Conservation (phyloP, 2,329 filamentous ascomycete species). For the Neurospora sp. region DNA sequence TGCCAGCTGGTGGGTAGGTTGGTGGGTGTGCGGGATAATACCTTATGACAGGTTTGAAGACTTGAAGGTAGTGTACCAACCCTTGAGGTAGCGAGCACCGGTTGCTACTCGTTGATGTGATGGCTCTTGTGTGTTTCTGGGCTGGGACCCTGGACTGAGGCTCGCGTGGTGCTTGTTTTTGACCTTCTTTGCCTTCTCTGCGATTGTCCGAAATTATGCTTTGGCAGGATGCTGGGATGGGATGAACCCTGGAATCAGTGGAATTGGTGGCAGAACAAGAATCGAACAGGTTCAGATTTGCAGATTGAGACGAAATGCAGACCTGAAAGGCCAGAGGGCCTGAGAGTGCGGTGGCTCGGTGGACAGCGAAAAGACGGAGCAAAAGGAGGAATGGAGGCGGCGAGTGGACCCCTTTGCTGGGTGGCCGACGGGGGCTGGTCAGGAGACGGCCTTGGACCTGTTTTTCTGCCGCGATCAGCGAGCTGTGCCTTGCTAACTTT, state of each 20-base stretch:
- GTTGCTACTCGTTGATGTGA: neutral
- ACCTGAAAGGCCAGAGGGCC: neutral
- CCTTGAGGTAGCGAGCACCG: neutral
- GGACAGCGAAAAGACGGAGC: neutral
- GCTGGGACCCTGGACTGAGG: neutral
- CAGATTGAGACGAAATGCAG: neutral
- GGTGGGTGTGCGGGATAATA: neutral
- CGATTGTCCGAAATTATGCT: neutral
- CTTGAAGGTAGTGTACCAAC: neutral
- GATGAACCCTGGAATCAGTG: neutral
- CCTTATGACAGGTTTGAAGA: neutral
- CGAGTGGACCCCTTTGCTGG: constrained; percentile 1
- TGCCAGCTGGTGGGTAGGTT: neutral
- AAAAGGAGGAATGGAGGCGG: neutral
- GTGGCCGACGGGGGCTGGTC: constrained; percentile 9
- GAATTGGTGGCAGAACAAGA: neutral
- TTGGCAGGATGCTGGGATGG: neutral
- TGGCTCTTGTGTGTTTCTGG: neutral
- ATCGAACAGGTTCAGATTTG: neutral
- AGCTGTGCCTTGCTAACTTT: constrained; percentile 14
- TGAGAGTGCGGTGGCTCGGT: neutral
- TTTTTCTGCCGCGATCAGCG: constrained; percentile 18
- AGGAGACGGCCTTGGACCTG: constrained; percentile 13
- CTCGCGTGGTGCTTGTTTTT: neutral
- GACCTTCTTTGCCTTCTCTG: neutral